Evolutionary conservation across 768 basidiomycete species (phyloP).

Genomic region (Mycena metata): DNA sequence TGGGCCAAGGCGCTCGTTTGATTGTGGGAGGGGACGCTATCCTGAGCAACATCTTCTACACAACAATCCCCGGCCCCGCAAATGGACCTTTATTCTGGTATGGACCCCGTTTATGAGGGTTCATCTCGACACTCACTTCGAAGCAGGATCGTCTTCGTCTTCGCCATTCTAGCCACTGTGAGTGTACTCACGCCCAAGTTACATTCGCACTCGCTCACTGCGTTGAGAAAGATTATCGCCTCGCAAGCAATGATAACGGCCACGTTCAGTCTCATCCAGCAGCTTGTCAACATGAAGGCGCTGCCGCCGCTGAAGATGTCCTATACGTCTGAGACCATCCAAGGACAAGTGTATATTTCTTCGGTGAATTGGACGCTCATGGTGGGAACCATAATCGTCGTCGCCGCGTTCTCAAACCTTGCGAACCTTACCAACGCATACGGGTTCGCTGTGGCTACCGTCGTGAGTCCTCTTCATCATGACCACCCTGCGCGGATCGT

Average conservation of each 20-base stretch:
- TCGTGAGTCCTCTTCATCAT: too few species aligned
- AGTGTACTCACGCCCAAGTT: slow-evolving; percentile 37
- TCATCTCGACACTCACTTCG: background rate
- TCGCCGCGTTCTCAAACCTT: slow-evolving; percentile 69
- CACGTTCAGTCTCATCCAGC: slow-evolving; percentile 72
- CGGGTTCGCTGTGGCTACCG: slow-evolving; percentile 75
- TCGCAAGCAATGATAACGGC: slow-evolving; percentile 81
- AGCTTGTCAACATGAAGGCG: slow-evolving; percentile 72
- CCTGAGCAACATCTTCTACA: slow-evolving; percentile 72
- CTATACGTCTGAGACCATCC: slow-evolving; percentile 70
- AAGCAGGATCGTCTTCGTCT: slow-evolving; percentile 71
- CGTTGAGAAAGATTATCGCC: slow-evolving; percentile 61
- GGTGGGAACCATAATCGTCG: slow-evolving; percentile 65
- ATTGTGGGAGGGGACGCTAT: slow-evolving; percentile 64
- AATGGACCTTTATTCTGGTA: slow-evolving; percentile 74
- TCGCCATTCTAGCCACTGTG: slow-evolving; percentile 75
- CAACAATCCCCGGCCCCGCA: slow-evolving; percentile 68
- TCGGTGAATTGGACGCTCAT: slow-evolving; percentile 71
- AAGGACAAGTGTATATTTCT: slow-evolving; percentile 79
- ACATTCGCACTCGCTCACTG: background rate
- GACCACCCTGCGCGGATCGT: too few species aligned
- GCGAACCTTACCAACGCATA: slow-evolving; percentile 70
- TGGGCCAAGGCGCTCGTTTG: slow-evolving; percentile 78
- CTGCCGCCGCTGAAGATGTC: slow-evolving; percentile 70
- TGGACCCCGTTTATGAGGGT: background rate